Evolutionary conservation across 805 yeast species (phyloP).

Genomic region (Candida odintsovae): DNA sequence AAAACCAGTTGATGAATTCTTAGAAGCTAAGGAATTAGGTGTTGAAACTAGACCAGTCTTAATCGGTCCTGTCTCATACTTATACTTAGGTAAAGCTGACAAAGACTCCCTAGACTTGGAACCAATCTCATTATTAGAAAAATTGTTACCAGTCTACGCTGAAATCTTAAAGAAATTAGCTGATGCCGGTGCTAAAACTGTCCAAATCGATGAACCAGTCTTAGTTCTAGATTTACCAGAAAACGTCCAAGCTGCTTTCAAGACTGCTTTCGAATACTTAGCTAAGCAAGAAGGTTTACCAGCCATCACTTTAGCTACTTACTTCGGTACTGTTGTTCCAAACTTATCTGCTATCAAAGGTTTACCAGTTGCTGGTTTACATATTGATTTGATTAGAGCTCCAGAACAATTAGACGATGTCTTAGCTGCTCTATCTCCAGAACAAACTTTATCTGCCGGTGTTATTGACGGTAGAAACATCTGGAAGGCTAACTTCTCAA

Average conservation of each 20-base stretch:
- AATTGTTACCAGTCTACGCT: slow-evolving; percentile 89
- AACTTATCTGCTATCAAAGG: slow-evolving; percentile 84
- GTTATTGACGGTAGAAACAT: slow-evolving; percentile 98
- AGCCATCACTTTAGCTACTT: slow-evolving; percentile 78
- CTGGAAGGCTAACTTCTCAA: slow-evolving; percentile 95
- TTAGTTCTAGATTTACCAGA: slow-evolving; percentile 90
- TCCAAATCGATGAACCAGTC: slow-evolving; percentile 97
- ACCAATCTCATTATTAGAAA: slow-evolving; percentile 84
- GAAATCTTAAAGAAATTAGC: slow-evolving; percentile 82
- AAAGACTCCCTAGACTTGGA: slow-evolving; percentile 94
- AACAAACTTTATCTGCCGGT: slow-evolving; percentile 91
- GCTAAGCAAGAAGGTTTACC: slow-evolving; percentile 66
- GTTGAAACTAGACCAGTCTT: slow-evolving; percentile 96
- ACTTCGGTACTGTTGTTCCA: slow-evolving; percentile 98
- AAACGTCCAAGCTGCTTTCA: slow-evolving; percentile 77
- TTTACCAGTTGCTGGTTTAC: slow-evolving; percentile 92
- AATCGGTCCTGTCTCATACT: slow-evolving; percentile 94
- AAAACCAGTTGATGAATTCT: slow-evolving; percentile 95
- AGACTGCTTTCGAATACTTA: slow-evolving; percentile 78
- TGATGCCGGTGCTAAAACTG: slow-evolving; percentile 91
- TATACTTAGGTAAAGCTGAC: slow-evolving; percentile 96
- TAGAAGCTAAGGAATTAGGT: slow-evolving; percentile 96
- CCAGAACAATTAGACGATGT: slow-evolving; percentile 94
- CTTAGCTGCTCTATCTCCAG: slow-evolving; percentile 53
- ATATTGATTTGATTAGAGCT: slow-evolving; percentile 92